These are phyloP conservation scores for Panicum virgatum DNA, from an alignment of 202 grass and related monocot species.

Conservation along the genomic window DNA sequence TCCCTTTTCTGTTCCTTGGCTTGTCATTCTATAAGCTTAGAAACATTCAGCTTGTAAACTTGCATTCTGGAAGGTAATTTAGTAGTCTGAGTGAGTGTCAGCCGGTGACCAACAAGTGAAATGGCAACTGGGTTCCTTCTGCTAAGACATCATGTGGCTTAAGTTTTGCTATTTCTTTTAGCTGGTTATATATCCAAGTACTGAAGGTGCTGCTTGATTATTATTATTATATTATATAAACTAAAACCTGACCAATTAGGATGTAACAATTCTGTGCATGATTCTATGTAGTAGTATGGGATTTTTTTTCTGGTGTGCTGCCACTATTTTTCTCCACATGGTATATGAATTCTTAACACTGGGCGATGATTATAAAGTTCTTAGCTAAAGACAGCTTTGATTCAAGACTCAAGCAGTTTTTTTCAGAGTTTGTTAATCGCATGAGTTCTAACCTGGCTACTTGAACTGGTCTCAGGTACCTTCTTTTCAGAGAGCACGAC, in stretches of 20 bases:
- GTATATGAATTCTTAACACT: background rate
- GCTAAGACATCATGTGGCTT: background rate
- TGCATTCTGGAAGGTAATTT: background rate
- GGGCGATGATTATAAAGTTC: background rate
- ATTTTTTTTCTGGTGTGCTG: background rate
- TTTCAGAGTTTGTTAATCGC: background rate
- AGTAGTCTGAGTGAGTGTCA: background rate
- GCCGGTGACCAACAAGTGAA: background rate
- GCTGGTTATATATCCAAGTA: background rate
- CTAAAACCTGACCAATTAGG: background rate
- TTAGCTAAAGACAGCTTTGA: background rate
- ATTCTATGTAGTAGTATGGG: background rate
- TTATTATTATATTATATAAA: background rate
- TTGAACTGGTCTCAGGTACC: slow-evolving; percentile 36
- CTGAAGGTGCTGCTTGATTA: background rate
- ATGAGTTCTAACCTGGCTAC: background rate
- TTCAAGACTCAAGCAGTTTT: too few relatives aligned
- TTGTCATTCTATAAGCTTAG: background rate
- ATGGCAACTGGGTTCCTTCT: background rate
- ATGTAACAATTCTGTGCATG: background rate
- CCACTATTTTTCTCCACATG: background rate
- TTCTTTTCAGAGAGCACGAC: slow-evolving; percentile 53
- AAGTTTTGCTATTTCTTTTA: background rate
- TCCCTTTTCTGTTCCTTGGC: background rate
- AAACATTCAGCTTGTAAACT: background rate